Conservation (phyloP, 2,329 filamentous ascomycete species). For the Aureobasidium sp. region DNA sequence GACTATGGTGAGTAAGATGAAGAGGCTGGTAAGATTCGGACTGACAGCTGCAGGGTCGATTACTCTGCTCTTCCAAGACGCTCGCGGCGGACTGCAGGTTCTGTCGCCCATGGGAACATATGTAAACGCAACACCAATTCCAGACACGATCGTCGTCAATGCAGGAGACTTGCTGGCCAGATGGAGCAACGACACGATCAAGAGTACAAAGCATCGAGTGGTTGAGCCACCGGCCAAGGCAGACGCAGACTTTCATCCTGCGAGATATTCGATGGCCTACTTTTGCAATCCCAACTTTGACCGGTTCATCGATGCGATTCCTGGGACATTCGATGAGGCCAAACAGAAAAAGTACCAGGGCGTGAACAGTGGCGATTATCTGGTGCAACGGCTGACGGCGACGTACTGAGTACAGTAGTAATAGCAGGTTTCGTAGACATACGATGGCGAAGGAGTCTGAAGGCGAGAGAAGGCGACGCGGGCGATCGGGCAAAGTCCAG, state of each 20-base stretch:
- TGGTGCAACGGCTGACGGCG: constrained; percentile 68
- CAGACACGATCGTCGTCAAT: constrained; percentile 78
- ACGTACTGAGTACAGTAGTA: constrained; percentile 45
- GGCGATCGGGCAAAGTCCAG: background rate
- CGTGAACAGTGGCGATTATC: constrained; percentile 73
- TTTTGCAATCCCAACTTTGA: constrained; percentile 85
- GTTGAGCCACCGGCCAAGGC: constrained; percentile 64
- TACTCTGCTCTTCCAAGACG: constrained; percentile 50
- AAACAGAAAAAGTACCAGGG: constrained; percentile 69
- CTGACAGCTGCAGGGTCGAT: constrained; percentile 31
- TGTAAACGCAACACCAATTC: constrained; percentile 75
- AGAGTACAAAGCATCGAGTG: constrained; percentile 82
- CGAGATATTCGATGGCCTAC: constrained; percentile 80
- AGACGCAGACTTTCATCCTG: constrained; percentile 55
- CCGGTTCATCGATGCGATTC: constrained; percentile 69
- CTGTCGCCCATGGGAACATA: constrained; percentile 63
- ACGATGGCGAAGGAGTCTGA: background rate
- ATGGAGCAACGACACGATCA: constrained; percentile 89
- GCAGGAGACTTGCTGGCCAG: constrained; percentile 78
- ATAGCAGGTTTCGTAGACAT: too few species aligned
- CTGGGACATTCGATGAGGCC: constrained; percentile 62
- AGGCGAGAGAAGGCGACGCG: background rate
- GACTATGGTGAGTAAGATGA: constrained; percentile 45
- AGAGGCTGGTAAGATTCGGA: background rate
- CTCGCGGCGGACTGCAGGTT: constrained; percentile 52